These are phyloP conservation scores for Rhodotorula sp. DNA, from an alignment of 1,284 basidiomycete species.

Conservation along the genomic window DNA sequence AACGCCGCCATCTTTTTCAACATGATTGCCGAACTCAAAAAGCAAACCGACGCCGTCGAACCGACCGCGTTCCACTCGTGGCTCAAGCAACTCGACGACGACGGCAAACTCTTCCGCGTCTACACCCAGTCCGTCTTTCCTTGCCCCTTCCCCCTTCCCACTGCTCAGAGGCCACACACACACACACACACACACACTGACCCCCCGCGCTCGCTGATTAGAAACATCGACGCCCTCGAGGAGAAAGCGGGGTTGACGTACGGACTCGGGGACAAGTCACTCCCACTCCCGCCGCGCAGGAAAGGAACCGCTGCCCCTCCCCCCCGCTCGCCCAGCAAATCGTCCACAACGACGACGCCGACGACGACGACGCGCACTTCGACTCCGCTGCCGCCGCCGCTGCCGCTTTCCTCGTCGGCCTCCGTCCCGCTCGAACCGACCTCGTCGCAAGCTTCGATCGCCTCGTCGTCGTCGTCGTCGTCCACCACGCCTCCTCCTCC, in stretches of 20 bases:
- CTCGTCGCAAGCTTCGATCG: conserved; percentile 2
- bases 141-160: no score
- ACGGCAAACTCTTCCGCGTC: conserved; percentile 75
- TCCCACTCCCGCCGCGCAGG: conserved; percentile 25
- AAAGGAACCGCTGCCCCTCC: not conserved
- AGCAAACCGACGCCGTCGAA: conserved; percentile 67
- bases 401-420: not conserved
- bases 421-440: conserved; percentile 2
- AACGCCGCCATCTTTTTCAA: conserved; percentile 78
- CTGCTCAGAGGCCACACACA: not conserved
- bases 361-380: not conserved
- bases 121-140: conserved; percentile 67
- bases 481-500: conserved; percentile 12
- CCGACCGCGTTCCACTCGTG: conserved; percentile 82
- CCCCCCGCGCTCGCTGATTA: not conserved
- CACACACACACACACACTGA: not conserved
- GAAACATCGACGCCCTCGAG: conserved; percentile 87
- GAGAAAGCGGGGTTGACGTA: conserved; percentile 77
- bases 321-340: not conserved
- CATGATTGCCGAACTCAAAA: conserved; percentile 80
- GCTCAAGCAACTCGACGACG: conserved; percentile 71
- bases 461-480: conserved; percentile 7
- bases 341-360: conserved; percentile 4
- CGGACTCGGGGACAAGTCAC: conserved; percentile 55
- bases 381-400: not conserved